These are phyloP conservation scores for Cenchrus purpureus DNA, from an alignment of 176 grass and related monocot genomes.

Conservation along the genomic window DNA sequence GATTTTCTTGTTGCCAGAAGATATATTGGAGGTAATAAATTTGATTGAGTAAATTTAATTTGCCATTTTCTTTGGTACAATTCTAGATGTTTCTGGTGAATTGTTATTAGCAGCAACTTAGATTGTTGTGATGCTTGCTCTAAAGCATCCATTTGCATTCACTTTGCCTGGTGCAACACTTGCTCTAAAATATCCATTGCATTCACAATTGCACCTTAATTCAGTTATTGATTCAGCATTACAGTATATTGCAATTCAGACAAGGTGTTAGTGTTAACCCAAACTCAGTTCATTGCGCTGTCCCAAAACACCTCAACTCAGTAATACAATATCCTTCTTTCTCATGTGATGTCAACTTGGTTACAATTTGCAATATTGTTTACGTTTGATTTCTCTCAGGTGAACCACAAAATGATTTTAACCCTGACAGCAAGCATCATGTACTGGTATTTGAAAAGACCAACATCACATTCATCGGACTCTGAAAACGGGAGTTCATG, in stretches of 20 bases:
- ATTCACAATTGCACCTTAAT: background rate
- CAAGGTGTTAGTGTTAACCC: background rate
- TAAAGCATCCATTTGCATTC: background rate
- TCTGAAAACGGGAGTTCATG: slow-evolving; percentile 69
- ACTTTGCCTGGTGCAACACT: background rate
- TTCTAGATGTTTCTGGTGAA: slow-evolving; percentile 13
- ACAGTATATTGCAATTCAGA: background rate
- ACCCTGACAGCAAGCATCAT: slow-evolving; percentile 96
- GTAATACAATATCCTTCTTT: background rate
- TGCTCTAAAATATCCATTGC: background rate
- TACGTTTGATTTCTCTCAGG: slow-evolving; percentile 48
- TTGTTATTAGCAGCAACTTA: slow-evolving; percentile 11
- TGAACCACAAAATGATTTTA: slow-evolving; percentile 98
- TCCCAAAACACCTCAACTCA: background rate
- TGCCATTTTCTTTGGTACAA: background rate
- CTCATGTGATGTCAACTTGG: slow-evolving; percentile 4
- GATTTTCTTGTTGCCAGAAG: slow-evolving; percentile 96
- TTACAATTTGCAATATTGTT: slow-evolving; percentile 20
- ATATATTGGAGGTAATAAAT: slow-evolving; percentile 80
- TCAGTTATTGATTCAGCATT: background rate
- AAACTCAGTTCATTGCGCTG: background rate
- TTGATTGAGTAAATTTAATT: slow-evolving; percentile 4
- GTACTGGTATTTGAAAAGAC: slow-evolving; percentile 95
- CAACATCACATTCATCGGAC: slow-evolving; percentile 62
- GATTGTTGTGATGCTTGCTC: background rate